Evolutionary conservation across 352 stramenopile genomes (phyloP).

Genomic region (Phytopythium oedochilum): DNA sequence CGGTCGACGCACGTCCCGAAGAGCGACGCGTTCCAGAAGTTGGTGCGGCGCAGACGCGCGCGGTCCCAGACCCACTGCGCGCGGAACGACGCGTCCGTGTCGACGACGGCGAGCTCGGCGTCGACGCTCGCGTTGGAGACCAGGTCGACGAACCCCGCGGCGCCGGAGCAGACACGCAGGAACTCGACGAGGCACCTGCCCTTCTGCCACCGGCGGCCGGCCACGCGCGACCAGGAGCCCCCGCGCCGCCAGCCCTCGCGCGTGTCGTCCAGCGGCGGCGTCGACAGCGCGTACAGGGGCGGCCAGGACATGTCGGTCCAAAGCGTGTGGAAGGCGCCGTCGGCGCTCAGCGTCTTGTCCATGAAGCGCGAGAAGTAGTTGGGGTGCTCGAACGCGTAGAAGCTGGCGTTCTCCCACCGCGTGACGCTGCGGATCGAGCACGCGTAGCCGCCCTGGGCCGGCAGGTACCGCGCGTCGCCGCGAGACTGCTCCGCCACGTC

Average conservation of each 20-base stretch:
- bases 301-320: slow-evolving; percentile 92
- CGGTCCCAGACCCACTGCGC: slow-evolving; percentile 77
- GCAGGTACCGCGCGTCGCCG: slow-evolving; percentile 56
- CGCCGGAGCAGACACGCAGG: slow-evolving; percentile 65
- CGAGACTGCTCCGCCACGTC: slow-evolving; percentile 25
- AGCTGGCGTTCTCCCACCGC: slow-evolving; percentile 90
- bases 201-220: slow-evolving; percentile 85
- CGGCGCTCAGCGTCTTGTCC: slow-evolving; percentile 75
- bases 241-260: slow-evolving; percentile 88
- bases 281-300: slow-evolving; percentile 86
- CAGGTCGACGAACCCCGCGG: slow-evolving; percentile 30
- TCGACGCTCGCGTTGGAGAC: slow-evolving; percentile 10
- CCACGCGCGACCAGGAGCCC: slow-evolving; percentile 67
- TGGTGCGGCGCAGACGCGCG: slow-evolving; percentile 32
- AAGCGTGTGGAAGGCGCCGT: slow-evolving; percentile 83
- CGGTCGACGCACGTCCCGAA: slow-evolving; percentile 86
- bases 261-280: slow-evolving; percentile 85
- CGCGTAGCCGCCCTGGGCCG: slow-evolving; percentile 90
- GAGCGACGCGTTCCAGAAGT: slow-evolving; percentile 56
- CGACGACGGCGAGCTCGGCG: slow-evolving; percentile 55
- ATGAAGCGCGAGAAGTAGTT: slow-evolving; percentile 98
- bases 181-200: slow-evolving; percentile 94
- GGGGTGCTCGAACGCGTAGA: slow-evolving; percentile 80
- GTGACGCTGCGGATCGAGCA: slow-evolving; percentile 94
- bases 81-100: slow-evolving; percentile 92